A percentile compares a stretch with the other conserved stretches of the same genome.
Conservation (phyloP, 2,329 filamentous ascomycete genomes). For the Pyrenophora tritici-repentis region DNA sequence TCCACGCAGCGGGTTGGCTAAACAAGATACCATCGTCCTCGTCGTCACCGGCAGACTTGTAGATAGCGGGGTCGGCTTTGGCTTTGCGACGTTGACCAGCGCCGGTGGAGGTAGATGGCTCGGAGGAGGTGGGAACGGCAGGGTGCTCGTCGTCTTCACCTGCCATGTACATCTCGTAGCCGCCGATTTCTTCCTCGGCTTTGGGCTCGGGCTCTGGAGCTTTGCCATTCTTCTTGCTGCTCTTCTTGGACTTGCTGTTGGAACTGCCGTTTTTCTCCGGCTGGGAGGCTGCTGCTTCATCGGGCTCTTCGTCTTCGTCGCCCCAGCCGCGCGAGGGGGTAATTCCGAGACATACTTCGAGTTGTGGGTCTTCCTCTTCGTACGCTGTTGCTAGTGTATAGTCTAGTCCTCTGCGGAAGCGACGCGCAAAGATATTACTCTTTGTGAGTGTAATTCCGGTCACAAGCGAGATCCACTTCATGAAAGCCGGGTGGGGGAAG, state of each 20-base stretch:
- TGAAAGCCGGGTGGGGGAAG: conserved; percentile 83
- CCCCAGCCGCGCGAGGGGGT: conserved; percentile 89
- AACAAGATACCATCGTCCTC: conserved; percentile 79
- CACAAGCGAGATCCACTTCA: conserved; percentile 83
- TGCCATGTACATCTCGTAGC: conserved; percentile 92
- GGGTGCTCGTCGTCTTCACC: conserved; percentile 67
- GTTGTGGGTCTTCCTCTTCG: conserved; percentile 69
- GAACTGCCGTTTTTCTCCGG: conserved; percentile 48
- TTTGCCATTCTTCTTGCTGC: conserved; percentile 35
- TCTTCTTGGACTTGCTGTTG: conserved; percentile 16
- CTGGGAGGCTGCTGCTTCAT: conserved; percentile 52
- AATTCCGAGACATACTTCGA: conserved; percentile 86
- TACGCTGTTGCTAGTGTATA: conserved; percentile 93
- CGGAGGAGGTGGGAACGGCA: conserved; percentile 42
- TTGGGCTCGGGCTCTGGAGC: conserved; percentile 1
- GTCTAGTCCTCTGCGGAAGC: conserved; percentile 85
- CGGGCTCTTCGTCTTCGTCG: conserved; percentile 64
- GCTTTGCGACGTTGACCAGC: conserved; percentile 53
- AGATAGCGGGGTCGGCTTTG: conserved; percentile 77
- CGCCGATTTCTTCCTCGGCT: conserved; percentile 66
- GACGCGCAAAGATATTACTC: conserved; percentile 78
- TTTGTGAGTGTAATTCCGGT: conserved; percentile 76
- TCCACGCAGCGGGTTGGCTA: conserved; percentile 76
- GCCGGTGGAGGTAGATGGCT: conserved; percentile 49
- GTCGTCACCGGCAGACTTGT: conserved; percentile 60